phyloP scores from a whole-genome alignment of 176 grass and related monocot genomes.

The Oryza brachyantha region DNA sequence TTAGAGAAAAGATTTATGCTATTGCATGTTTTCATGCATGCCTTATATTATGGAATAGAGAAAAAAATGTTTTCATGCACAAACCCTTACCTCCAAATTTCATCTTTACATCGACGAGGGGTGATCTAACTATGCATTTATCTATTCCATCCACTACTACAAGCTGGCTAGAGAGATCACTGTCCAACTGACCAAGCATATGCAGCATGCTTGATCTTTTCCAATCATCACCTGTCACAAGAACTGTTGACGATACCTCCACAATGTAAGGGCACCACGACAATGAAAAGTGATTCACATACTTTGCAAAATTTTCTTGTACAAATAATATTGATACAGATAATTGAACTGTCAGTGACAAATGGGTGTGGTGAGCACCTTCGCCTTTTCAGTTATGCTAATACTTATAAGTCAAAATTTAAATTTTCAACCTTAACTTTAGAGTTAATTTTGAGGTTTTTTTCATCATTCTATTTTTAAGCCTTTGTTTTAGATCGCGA shows the following conservation, averaged over 20 bases:
- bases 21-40: too few species aligned
- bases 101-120: not conserved
- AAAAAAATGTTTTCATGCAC: not conserved
- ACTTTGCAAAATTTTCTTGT: not conserved
- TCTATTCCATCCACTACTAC: constrained; percentile 5
- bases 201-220: constrained; percentile 22
- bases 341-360: too few species aligned
- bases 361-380: too few species aligned
- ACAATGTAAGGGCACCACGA: not conserved
- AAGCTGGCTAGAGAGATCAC: constrained; percentile 32
- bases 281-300: not conserved
- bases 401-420: too few species aligned
- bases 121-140: not conserved
- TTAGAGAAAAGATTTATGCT: too few species aligned
- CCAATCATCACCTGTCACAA: not conserved
- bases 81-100: not conserved
- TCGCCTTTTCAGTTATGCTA: too few species aligned
- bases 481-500: too few species aligned
- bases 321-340: too few species aligned
- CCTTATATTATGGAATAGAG: too few species aligned
- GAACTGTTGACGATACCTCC: constrained; percentile 23
- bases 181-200: not conserved
- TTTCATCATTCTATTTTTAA: too few species aligned
- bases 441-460: too few species aligned
- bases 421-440: too few species aligned